Percentiles rank a stretch among this genome's conserved stretches.
phyloP scores from a whole-genome alignment of 306 rosid species.

The Hippophae rhamnoides region DNA sequence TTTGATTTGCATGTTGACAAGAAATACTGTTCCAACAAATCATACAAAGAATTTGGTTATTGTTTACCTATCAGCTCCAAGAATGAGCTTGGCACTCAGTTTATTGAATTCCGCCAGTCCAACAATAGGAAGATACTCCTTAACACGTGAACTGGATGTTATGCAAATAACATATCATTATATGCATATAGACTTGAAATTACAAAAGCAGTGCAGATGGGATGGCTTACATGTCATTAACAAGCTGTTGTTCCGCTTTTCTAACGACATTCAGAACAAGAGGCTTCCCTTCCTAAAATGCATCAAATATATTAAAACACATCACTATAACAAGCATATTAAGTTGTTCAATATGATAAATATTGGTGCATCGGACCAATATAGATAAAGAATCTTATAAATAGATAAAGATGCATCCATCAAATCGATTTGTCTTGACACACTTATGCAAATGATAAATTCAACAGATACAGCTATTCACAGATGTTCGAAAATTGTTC shows the following conservation, averaged over 20 bases:
- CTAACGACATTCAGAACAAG: conserved; percentile 90
- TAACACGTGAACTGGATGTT: conserved; percentile 59
- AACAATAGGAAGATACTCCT: conserved; percentile 85
- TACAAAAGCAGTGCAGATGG: background rate
- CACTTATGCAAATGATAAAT: no score
- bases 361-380: no score
- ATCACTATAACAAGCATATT: no score
- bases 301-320: no score
- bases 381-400: no score
- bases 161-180: background rate
- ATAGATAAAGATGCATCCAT: no score
- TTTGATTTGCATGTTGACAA: background rate
- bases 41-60: background rate
- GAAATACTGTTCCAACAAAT: background rate
- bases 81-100: conserved; percentile 85
- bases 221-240: conserved; percentile 53
- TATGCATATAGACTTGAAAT: background rate
- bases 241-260: conserved; percentile 59
- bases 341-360: no score
- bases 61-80: conserved; percentile 77
- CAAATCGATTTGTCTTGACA: no score
- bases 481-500: background rate
- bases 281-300: conserved; percentile 79
- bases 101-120: conserved; percentile 86
- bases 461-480: no score